A percentile compares a stretch with the other conserved stretches of the same genome.
Conservation (phyloP, 2,329 filamentous ascomycete species). For the Pseudohalonectria lignicola region DNA sequence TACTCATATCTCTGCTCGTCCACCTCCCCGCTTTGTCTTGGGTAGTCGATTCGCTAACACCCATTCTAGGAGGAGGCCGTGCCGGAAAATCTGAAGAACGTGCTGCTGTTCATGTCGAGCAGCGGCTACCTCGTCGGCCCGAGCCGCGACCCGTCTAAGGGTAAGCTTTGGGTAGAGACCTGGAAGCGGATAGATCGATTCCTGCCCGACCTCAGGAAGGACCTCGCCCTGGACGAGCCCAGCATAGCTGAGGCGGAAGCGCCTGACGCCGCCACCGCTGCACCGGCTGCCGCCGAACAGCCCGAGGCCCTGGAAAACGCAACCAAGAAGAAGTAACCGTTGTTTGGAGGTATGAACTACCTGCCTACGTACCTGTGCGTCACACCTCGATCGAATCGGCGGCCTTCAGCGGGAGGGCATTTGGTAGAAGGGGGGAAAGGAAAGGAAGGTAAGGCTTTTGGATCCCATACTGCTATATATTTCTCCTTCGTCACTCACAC, state of each 20-base stretch:
- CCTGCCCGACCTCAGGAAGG: conserved; percentile 46
- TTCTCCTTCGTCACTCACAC: too few species aligned
- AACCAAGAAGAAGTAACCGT: too few species aligned
- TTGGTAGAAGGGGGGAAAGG: too few species aligned
- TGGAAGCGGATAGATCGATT: conserved; percentile 58
- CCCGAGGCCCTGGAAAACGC: too few species aligned
- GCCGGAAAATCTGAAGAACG: conserved; percentile 90
- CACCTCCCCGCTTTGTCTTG: neutral
- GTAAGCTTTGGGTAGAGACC: conserved; percentile 49
- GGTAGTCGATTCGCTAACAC: neutral
- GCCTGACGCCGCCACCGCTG: neutral
- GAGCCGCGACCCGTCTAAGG: conserved; percentile 39
- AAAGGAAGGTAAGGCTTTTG: too few species aligned
- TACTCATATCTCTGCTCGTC: neutral
- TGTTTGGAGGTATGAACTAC: too few species aligned
- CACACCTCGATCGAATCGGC: too few species aligned
- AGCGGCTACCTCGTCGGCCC: conserved; percentile 75
- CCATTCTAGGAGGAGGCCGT: conserved; percentile 73
- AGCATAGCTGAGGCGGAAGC: conserved; percentile 1
- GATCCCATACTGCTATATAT: too few species aligned
- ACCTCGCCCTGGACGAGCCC: conserved; percentile 41
- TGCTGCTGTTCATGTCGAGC: conserved; percentile 87
- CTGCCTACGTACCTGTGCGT: too few species aligned
- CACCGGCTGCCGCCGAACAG: neutral
- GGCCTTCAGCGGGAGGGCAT: too few species aligned